Evolutionary conservation across 805 yeast species (phyloP), one percentile per base, ranked within the genome.

Genomic region (Ogataea chonburiensis): DNA sequence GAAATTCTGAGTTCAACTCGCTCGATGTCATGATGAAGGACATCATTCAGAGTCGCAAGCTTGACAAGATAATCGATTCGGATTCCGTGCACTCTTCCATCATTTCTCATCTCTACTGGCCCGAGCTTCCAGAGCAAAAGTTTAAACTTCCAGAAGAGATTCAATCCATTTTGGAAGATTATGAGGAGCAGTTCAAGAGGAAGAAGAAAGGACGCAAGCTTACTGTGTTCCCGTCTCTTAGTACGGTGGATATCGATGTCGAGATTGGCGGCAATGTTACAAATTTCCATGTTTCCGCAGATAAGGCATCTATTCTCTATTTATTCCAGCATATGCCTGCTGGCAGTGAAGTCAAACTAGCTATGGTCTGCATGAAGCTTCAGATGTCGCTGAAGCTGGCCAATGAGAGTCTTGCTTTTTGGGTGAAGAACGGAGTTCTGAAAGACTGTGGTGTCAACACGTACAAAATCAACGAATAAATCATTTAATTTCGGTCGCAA

Each of bases 11-110:
- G 37, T 72, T 89, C 47, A 74, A 72, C 33, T 75, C 77, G 16
- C 66, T 88, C 34, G 94, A 86, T 51, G 86, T 91, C 7, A 93
- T 93, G 98, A 67, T 88, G 12, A 62, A 72, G 24, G 96, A 87
- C 56, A 68, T 88, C 7, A 53, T 63, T 13, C 75, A 74, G 17
- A 81, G 94, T 47, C 63, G 68, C 36, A 48, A 51, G 3, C 56
- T 76, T 7, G 76, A 79, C 45, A 38, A 42, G 3, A 39, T 51
- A 5, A 60, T 75, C 12, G 44, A 17, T 30, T 45, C 59, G 10
- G 39, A 48, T 5, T 41, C 43, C 2, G 63, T 80, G 20, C 76
- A 75, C 35, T 75, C 86, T 0, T 68, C 81, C 3, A 68, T 87
- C 13, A 61, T 91, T 8, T 87, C 96, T 1, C 76, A 82, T 42